These are phyloP conservation scores for Ogataea saltuana DNA, from an alignment of 805 yeast genomes.

Conservation along the genomic window DNA sequence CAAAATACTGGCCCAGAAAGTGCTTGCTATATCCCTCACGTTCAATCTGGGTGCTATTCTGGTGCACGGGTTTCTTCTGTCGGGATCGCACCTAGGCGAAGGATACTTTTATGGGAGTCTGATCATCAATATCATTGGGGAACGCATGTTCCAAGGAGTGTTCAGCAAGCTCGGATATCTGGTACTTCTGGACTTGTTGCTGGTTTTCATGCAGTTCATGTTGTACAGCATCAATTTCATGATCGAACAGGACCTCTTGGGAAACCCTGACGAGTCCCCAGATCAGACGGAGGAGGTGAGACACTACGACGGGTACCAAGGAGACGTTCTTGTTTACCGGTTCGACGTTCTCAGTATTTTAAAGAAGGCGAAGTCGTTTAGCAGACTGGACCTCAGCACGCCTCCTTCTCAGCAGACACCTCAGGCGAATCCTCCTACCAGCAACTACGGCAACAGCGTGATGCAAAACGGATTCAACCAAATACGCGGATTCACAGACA, in stretches of 20 bases:
- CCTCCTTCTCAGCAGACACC: too few species aligned
- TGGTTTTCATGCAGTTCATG: constrained; percentile 34
- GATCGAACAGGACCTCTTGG: constrained; percentile 30
- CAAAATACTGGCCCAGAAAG: constrained; percentile 32
- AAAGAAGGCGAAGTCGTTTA: constrained; percentile 24
- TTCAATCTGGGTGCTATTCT: constrained; percentile 33
- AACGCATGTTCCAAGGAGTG: constrained; percentile 29
- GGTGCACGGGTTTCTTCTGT: constrained; percentile 38
- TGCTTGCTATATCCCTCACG: constrained; percentile 29
- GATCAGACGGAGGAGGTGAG: constrained; percentile 12
- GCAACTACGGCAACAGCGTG: background rate
- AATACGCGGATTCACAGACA: constrained; percentile 17
- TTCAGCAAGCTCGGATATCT: constrained; percentile 30
- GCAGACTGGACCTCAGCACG: constrained; percentile 13
- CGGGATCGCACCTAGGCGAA: constrained; percentile 25
- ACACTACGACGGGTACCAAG: constrained; percentile 47
- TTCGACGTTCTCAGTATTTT: constrained; percentile 37
- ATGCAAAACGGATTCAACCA: constrained; percentile 18
- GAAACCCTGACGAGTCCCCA: constrained; percentile 22
- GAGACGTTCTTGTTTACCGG: constrained; percentile 38
- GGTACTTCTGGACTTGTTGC: constrained; percentile 34
- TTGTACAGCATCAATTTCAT: constrained; percentile 35
- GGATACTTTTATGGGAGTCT: constrained; percentile 40
- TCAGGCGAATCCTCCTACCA: constrained; percentile 1
- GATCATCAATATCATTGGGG: constrained; percentile 50